Conservation (phyloP, 1,139 yeast genomes). For the Suhomyces maxii region DNA sequence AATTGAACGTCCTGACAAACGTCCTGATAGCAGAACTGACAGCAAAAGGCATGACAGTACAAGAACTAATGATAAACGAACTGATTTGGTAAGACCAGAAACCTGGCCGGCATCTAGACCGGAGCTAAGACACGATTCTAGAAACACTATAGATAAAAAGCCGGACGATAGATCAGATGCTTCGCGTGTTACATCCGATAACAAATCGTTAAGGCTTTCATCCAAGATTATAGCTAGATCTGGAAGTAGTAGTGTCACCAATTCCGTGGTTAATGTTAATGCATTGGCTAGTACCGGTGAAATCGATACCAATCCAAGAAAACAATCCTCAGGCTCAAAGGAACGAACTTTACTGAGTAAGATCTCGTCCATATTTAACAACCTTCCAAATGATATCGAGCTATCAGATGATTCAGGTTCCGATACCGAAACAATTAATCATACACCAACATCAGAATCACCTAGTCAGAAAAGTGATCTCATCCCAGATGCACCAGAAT, state of each 20-base stretch:
- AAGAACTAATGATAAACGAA: too few species aligned
- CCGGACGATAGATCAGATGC: constrained; percentile 2
- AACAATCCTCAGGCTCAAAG: background rate
- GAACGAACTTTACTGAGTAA: constrained; percentile 20
- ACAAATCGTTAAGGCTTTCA: constrained; percentile 31
- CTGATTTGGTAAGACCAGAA: too few species aligned
- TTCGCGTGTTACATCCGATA: constrained; percentile 35
- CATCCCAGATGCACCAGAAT: background rate
- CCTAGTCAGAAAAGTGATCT: constrained; percentile 14
- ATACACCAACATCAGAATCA: constrained; percentile 14
- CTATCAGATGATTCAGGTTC: constrained; percentile 51
- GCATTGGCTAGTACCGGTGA: constrained; percentile 16
- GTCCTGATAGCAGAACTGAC: too few species aligned
- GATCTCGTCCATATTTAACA: constrained; percentile 45
- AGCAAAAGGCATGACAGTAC: too few species aligned
- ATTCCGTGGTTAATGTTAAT: constrained; percentile 35
- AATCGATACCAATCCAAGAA: background rate
- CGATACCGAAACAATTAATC: constrained; percentile 38
- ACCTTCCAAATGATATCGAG: constrained; percentile 51
- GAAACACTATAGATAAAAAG: background rate
- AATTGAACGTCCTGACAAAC: too few species aligned
- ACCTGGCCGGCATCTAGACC: too few species aligned
- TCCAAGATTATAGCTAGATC: constrained; percentile 17
- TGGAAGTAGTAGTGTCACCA: constrained; percentile 25
- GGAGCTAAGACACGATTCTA: too few species aligned